Percentiles rank a stretch among this genome's conserved stretches.
Conservation (phyloP, 192 early-diverging fungal species). For the Radiomyces spectabilis region DNA sequence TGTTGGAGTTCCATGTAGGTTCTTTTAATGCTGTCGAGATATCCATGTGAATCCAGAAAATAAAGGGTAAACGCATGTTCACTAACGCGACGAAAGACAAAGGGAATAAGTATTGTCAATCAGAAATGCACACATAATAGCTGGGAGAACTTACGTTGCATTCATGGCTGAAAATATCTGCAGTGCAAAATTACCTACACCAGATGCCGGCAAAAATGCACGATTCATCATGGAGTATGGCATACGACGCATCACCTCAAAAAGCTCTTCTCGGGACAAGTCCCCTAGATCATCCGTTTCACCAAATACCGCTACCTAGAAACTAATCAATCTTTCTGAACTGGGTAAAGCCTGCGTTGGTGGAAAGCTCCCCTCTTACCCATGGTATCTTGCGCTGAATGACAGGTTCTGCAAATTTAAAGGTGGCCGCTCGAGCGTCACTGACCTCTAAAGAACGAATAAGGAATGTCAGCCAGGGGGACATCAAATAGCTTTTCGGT, state of each 20-base stretch:
- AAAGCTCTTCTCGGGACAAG: constrained; percentile 34
- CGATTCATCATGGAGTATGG: constrained; percentile 29
- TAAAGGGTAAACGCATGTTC: constrained; percentile 29
- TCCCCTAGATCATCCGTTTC: constrained; percentile 40
- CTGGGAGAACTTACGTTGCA: not conserved
- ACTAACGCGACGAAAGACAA: not conserved
- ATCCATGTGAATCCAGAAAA: constrained; percentile 34
- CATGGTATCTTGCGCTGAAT: constrained; percentile 14
- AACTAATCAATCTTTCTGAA: not conserved
- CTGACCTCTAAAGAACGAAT: constrained; percentile 3
- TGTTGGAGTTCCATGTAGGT: constrained; percentile 32
- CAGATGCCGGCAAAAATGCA: constrained; percentile 30
- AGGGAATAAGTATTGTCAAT: not conserved
- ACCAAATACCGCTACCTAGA: constrained; percentile 36
- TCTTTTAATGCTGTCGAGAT: constrained; percentile 23
- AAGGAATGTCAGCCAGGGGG: not conserved
- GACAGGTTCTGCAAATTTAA: constrained; percentile 15
- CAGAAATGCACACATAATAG: not conserved
- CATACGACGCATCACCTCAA: constrained; percentile 25
- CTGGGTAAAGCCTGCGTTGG: too few relatives aligned
- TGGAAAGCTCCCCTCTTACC: constrained; percentile 5
- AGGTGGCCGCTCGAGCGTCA: constrained; percentile 15
- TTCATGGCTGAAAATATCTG: constrained; percentile 14
- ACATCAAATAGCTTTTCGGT: too few relatives aligned
- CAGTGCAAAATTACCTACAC: constrained; percentile 33